phyloP scores from a whole-genome alignment of 352 stramenopile genomes.

The Phytopythium cucurbitacearum region DNA sequence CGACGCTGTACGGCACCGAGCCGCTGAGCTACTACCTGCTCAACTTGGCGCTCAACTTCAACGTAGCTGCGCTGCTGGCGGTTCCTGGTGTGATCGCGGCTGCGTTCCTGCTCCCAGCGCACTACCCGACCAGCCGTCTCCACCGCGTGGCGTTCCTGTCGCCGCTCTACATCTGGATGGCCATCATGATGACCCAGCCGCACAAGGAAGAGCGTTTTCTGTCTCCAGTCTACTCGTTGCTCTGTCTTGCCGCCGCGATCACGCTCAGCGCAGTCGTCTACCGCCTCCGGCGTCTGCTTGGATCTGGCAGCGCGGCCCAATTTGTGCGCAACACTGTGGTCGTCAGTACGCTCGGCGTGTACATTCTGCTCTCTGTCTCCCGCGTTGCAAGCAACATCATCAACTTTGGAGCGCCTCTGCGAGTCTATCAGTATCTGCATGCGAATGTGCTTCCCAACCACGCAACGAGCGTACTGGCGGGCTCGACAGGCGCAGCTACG shows the following conservation, averaged over 20 bases:
- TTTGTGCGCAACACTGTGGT: conserved; percentile 32
- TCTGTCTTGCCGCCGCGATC: conserved; percentile 79
- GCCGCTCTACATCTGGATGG: conserved; percentile 89
- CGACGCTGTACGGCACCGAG: conserved; percentile 97
- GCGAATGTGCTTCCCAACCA: conserved; percentile 50
- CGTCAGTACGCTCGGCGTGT: conserved; percentile 35
- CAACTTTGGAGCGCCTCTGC: conserved; percentile 69
- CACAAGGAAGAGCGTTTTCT: conserved; percentile 99
- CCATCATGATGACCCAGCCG: conserved; percentile 90
- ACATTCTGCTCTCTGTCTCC: conserved; percentile 48
- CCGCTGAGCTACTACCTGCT: conserved; percentile 93
- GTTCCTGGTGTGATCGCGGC: conserved; percentile 24
- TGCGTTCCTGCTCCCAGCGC: conserved; percentile 24
- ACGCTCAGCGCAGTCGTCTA: conserved; percentile 53
- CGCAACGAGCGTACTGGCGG: conserved; percentile 15
- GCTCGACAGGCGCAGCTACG: conserved; percentile 4
- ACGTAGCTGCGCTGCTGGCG: conserved; percentile 81
- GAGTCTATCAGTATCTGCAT: conserved; percentile 66
- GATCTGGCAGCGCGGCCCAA: conserved; percentile 14
- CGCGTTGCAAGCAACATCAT: conserved; percentile 60
- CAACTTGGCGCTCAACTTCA: conserved; percentile 97
- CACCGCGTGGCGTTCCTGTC: conserved; percentile 44
- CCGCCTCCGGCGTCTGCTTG: conserved; percentile 24
- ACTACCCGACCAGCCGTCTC: conserved; percentile 23
- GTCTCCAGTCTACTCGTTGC: conserved; percentile 93